A percentile compares a stretch with the other conserved stretches of the same genome.
Evolutionary conservation across 2,329 filamentous ascomycete genomes (phyloP).

Genomic region (Aotearoamyces nothofagi): DNA sequence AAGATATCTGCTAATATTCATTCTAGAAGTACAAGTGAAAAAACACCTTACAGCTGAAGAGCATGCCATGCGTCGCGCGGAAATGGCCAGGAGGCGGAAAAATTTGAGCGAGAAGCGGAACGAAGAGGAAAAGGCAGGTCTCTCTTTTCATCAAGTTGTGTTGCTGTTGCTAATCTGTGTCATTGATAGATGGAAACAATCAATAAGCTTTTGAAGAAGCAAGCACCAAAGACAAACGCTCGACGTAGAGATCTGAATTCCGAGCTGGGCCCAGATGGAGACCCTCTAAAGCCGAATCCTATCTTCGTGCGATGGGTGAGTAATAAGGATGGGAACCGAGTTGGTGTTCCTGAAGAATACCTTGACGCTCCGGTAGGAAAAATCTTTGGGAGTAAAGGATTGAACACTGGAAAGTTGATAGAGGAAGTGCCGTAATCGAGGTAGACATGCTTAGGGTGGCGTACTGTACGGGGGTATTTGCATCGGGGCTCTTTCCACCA

Average conservation of each 20-base stretch:
- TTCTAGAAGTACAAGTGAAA: constrained; percentile 50
- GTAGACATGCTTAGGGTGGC: no score
- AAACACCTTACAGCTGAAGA: constrained; percentile 61
- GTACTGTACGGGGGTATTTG: no score
- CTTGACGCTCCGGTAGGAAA: constrained; percentile 44
- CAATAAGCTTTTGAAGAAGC: constrained; percentile 78
- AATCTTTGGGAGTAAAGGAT: constrained; percentile 30
- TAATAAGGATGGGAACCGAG: constrained; percentile 43
- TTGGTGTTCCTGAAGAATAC: constrained; percentile 56
- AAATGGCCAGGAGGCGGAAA: constrained; percentile 60
- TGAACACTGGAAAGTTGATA: constrained; percentile 16
- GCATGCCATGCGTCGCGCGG: constrained; percentile 55
- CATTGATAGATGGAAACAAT: constrained; percentile 82
- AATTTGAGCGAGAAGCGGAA: constrained; percentile 65
- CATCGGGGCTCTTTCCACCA: no score
- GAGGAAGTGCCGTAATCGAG: constrained; percentile 13
- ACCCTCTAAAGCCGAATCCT: constrained; percentile 34
- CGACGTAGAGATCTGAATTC: constrained; percentile 25
- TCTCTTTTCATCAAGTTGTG: constrained; percentile 1
- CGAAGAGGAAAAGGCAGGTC: constrained; percentile 55
- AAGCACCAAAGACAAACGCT: constrained; percentile 59
- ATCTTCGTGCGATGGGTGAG: constrained; percentile 58
- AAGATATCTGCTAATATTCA: constrained; percentile 7
- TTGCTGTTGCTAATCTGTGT: no score
- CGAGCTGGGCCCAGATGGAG: constrained; percentile 32